These are phyloP conservation scores for Xylaria sp. DNA, from an alignment of 2,329 filamentous ascomycete species.

Conservation along the genomic window DNA sequence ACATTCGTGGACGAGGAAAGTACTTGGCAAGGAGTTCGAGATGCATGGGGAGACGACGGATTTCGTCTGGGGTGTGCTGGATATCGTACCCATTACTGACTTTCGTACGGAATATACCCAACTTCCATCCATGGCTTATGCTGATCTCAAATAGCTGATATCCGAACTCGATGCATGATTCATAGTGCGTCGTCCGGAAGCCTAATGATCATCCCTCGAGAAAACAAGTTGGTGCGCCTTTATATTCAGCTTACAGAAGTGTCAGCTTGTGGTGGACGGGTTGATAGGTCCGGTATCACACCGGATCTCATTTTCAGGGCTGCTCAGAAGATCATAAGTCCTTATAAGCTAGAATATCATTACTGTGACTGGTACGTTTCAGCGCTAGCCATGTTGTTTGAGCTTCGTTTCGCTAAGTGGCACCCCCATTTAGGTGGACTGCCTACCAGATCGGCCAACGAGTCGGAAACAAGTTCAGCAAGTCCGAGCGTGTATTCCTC, in stretches of 20 bases:
- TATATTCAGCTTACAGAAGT: slow-evolving; percentile 71
- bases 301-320: slow-evolving; percentile 70
- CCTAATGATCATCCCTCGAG: slow-evolving; percentile 73
- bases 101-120: slow-evolving; percentile 56
- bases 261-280: slow-evolving; percentile 58
- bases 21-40: slow-evolving; percentile 62
- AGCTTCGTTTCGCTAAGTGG: slow-evolving; percentile 8
- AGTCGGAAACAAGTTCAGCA: slow-evolving; percentile 67
- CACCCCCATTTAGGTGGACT: slow-evolving; percentile 33
- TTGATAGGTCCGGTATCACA: slow-evolving; percentile 71
- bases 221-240: slow-evolving; percentile 70
- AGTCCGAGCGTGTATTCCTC: slow-evolving; percentile 71
- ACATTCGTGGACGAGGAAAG: slow-evolving; percentile 71
- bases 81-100: slow-evolving; percentile 57
- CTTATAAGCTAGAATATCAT: slow-evolving; percentile 73
- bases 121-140: not conserved
- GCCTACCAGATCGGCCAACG: slow-evolving; percentile 75
- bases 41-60: slow-evolving; percentile 67
- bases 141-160: slow-evolving; percentile 55
- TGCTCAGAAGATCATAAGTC: slow-evolving; percentile 72
- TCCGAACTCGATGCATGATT: slow-evolving; percentile 68
- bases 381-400: not conserved
- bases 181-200: slow-evolving; percentile 66
- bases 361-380: slow-evolving; percentile 70
- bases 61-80: slow-evolving; percentile 62